Conservation (phyloP, 495 filamentous ascomycete species). For the Penicillium goetzii region DNA sequence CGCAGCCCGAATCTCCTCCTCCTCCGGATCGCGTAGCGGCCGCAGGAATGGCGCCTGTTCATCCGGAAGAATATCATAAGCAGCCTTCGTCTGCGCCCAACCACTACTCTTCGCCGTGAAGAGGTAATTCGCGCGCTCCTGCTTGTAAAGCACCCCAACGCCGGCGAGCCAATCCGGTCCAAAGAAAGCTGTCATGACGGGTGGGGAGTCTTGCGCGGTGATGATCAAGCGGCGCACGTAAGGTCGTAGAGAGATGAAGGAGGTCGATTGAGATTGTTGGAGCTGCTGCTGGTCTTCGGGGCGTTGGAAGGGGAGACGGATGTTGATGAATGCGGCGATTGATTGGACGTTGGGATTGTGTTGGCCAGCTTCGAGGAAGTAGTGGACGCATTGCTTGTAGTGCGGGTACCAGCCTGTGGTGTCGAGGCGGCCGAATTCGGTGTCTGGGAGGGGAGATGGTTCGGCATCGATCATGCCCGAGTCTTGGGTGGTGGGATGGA, state of each 20-base stretch:
- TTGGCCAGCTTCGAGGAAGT: slow-evolving; percentile 88
- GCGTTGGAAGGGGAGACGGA: slow-evolving; percentile 51
- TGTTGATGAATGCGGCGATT: slow-evolving; percentile 91
- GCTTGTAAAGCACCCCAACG: slow-evolving; percentile 76
- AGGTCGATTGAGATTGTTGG: background rate
- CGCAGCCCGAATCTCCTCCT: slow-evolving; percentile 79
- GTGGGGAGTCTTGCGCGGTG: slow-evolving; percentile 80
- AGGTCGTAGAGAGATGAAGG: slow-evolving; percentile 71
- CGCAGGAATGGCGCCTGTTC: slow-evolving; percentile 84
- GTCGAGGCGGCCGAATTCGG: slow-evolving; percentile 56
- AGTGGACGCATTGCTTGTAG: slow-evolving; percentile 81
- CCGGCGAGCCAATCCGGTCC: slow-evolving; percentile 81
- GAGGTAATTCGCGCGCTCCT: slow-evolving; percentile 88
- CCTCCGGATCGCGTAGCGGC: slow-evolving; percentile 70
- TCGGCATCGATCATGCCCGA: slow-evolving; percentile 18
- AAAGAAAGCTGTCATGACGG: slow-evolving; percentile 84
- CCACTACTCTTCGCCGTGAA: slow-evolving; percentile 94
- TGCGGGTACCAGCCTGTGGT: slow-evolving; percentile 89
- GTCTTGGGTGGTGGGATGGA: slow-evolving; percentile 11
- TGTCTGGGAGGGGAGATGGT: slow-evolving; percentile 20
- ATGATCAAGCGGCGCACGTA: slow-evolving; percentile 90
- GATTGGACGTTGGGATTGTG: slow-evolving; percentile 78
- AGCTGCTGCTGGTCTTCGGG: background rate
- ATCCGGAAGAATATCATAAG: slow-evolving; percentile 80
- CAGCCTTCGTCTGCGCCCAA: slow-evolving; percentile 81